These are phyloP conservation scores for Sarocladiaceae sp. DNA, from an alignment of 2,329 filamentous ascomycete genomes.

Conservation along the genomic window DNA sequence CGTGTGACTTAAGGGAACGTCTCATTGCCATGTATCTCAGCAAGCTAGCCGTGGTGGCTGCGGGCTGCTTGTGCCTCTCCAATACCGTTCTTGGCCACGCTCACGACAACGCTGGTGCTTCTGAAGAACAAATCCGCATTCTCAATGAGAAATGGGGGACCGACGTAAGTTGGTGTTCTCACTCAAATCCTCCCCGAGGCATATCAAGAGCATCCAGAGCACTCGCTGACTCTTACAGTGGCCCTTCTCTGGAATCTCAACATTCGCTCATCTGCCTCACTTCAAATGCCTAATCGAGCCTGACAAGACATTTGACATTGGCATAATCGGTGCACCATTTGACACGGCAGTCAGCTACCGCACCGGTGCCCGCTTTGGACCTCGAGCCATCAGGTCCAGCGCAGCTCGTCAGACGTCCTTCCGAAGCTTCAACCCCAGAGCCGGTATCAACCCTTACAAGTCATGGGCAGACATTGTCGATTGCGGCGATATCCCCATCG, in stretches of 20 bases:
- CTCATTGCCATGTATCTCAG: not conserved
- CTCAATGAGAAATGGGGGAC: not conserved
- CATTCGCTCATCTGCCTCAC: constrained; percentile 68
- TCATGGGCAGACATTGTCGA: constrained; percentile 77
- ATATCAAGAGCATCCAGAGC: no score
- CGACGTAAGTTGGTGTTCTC: not conserved
- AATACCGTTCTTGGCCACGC: not conserved
- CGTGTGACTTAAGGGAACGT: no score
- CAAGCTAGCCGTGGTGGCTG: not conserved
- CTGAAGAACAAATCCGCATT: not conserved
- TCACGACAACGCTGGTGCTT: not conserved
- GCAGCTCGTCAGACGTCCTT: constrained; percentile 76
- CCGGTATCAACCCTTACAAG: constrained; percentile 76
- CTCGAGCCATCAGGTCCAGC: constrained; percentile 79
- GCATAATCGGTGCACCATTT: constrained; percentile 68
- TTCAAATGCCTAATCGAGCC: constrained; percentile 67
- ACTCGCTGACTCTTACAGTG: constrained; percentile 20
- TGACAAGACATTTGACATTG: constrained; percentile 63
- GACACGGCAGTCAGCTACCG: constrained; percentile 70
- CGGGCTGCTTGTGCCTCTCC: not conserved
- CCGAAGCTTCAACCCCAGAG: constrained; percentile 75
- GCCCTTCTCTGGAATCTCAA: constrained; percentile 67
- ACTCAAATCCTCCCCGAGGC: no score
- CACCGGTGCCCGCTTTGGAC: constrained; percentile 76
- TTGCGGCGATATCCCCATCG: constrained; percentile 80